A percentile compares a stretch with the other conserved stretches of the same genome.
These are phyloP conservation scores for Passiflora organensis DNA, from an alignment of 345 rosid genomes.

Conservation along the genomic window DNA sequence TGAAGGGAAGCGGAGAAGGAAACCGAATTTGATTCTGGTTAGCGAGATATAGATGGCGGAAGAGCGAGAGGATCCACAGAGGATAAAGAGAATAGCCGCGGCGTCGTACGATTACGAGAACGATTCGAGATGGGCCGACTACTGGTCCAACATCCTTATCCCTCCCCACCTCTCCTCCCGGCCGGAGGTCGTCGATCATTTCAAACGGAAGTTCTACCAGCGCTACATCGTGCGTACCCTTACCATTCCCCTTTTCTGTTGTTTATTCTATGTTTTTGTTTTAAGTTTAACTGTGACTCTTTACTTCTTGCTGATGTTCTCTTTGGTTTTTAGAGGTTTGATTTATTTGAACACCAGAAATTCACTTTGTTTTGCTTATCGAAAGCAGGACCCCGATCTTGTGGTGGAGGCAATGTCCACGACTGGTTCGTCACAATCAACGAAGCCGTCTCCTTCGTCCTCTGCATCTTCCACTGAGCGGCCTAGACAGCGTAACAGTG, in stretches of 20 bases:
- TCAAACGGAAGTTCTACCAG: slow-evolving; percentile 95
- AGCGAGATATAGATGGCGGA: slow-evolving; percentile 48
- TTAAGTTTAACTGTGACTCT: too few species aligned
- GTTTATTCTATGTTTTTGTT: too few species aligned
- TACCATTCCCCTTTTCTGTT: too few species aligned
- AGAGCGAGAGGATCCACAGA: slow-evolving; percentile 76
- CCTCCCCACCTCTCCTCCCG: slow-evolving; percentile 91
- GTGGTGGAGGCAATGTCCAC: slow-evolving; percentile 79
- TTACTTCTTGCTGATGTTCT: too few species aligned
- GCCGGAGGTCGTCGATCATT: slow-evolving; percentile 77
- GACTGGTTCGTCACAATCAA: slow-evolving; percentile 51
- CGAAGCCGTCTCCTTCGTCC: slow-evolving; percentile 52
- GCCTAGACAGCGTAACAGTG: slow-evolving; percentile 46
- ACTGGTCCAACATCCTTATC: slow-evolving; percentile 88
- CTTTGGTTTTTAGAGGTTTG: too few species aligned
- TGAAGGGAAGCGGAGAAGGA: too few species aligned
- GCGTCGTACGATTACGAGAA: slow-evolving; percentile 86
- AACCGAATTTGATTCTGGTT: too few species aligned
- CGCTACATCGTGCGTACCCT: slow-evolving; percentile 57
- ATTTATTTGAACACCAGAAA: too few species aligned
- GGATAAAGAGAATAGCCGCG: slow-evolving; percentile 69
- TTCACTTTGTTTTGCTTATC: too few species aligned
- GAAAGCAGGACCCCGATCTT: slow-evolving; percentile 87
- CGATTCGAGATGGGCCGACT: slow-evolving; percentile 83
- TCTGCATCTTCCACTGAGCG: slow-evolving; percentile 43